These are phyloP conservation scores for Boletus rubescentipes DNA, from an alignment of 768 basidiomycete species.

Conservation along the genomic window DNA sequence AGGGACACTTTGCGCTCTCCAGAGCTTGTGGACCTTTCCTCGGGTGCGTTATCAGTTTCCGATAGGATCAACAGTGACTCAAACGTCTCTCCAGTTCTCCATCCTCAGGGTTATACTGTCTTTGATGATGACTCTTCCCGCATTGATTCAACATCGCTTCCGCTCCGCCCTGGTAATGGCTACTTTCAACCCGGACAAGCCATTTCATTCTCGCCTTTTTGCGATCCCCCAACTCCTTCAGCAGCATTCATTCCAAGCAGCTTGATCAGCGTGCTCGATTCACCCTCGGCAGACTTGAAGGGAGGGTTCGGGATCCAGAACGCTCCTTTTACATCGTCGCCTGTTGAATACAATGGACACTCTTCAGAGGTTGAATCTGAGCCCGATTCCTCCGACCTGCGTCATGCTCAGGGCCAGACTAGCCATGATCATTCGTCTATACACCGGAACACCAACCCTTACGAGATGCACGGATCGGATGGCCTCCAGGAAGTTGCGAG, in stretches of 20 bases:
- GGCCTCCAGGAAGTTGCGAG: slow-evolving; percentile 13
- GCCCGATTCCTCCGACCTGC: slow-evolving; percentile 50
- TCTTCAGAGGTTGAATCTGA: slow-evolving; percentile 31
- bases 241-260: slow-evolving; percentile 55
- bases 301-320: slow-evolving; percentile 16
- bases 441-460: slow-evolving; percentile 32
- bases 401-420: slow-evolving; percentile 19
- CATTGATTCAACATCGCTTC: slow-evolving; percentile 17
- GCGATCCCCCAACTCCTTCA: slow-evolving; percentile 40
- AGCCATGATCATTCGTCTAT: slow-evolving; percentile 24
- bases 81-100: slow-evolving; percentile 16
- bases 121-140: slow-evolving; percentile 43
- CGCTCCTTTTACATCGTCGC: slow-evolving; percentile 39
- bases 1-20: slow-evolving; percentile 23
- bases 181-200: slow-evolving; percentile 17
- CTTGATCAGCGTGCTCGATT: slow-evolving; percentile 45
- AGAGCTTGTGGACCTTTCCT: slow-evolving; percentile 30
- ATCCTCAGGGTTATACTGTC: slow-evolving; percentile 40
- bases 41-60: slow-evolving; percentile 31
- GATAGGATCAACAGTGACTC: slow-evolving; percentile 11
- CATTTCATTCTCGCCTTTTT: slow-evolving; percentile 55
- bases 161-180: slow-evolving; percentile 8
- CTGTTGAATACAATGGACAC: slow-evolving; percentile 39
- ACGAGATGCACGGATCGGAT: slow-evolving; percentile 30
- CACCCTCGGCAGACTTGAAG: slow-evolving; percentile 59